These are phyloP conservation scores for Collybia sordida DNA, from an alignment of 768 basidiomycete genomes.

Conservation along the genomic window DNA sequence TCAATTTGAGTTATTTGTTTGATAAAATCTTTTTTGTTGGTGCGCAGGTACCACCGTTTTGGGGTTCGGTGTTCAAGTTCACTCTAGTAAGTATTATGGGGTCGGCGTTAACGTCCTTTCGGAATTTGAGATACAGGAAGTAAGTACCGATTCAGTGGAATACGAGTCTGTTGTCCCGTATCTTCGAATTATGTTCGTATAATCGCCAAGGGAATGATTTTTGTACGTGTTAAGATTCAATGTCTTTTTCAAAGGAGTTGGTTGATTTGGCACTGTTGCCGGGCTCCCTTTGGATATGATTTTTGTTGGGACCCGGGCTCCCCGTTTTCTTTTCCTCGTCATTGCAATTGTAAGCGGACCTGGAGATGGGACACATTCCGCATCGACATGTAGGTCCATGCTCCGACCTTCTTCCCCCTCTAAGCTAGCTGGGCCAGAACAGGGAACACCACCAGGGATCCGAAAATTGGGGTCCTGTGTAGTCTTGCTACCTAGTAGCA, in stretches of 20 bases:
- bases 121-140: neutral
- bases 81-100: constrained; percentile 6
- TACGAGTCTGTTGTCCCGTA: constrained; percentile 1
- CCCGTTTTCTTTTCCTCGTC: no score
- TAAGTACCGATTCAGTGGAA: neutral
- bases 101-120: neutral
- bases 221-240: constrained; percentile 2
- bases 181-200: neutral
- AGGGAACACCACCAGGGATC: no score
- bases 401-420: no score
- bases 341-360: no score
- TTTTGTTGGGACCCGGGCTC: no score
- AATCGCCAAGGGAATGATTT: neutral
- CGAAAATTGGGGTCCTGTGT: no score
- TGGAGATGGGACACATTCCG: no score
- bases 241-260: neutral
- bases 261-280: neutral
- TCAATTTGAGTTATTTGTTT: constrained; percentile 13
- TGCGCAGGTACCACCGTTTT: constrained; percentile 9
- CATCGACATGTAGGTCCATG: no score
- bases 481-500: neutral
- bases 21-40: constrained; percentile 5
- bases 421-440: no score
- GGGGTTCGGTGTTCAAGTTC: constrained; percentile 15
- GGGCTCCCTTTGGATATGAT: no score